These are phyloP conservation scores for Penicillium aurantiogriseum DNA, from an alignment of 2,329 filamentous ascomycete genomes.

Conservation along the genomic window DNA sequence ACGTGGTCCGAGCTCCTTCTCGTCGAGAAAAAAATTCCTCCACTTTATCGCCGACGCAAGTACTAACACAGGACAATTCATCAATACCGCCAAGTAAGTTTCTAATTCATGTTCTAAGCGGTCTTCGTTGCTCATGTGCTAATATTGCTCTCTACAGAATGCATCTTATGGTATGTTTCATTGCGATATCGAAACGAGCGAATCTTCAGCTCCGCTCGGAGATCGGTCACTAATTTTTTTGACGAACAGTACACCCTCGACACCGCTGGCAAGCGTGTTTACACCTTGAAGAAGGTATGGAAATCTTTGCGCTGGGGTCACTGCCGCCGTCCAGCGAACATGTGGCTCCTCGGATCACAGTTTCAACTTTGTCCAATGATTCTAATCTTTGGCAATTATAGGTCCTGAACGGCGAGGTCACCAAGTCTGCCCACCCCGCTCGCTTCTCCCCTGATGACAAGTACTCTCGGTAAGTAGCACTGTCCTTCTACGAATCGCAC, in stretches of 20 bases:
- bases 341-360: slow-evolving; percentile 26
- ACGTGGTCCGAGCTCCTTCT: slow-evolving; percentile 17
- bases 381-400: slow-evolving; percentile 10
- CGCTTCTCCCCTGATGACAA: slow-evolving; percentile 98
- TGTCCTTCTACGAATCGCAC: no score
- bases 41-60: slow-evolving; percentile 18
- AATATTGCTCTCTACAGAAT: slow-evolving; percentile 27
- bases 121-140: background rate
- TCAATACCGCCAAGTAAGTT: slow-evolving; percentile 32
- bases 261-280: slow-evolving; percentile 77
- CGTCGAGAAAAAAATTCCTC: slow-evolving; percentile 30
- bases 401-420: slow-evolving; percentile 72
- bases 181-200: slow-evolving; percentile 3
- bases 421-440: slow-evolving; percentile 93
- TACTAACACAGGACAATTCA: slow-evolving; percentile 15
- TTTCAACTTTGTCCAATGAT: background rate
- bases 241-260: slow-evolving; percentile 72
- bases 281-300: slow-evolving; percentile 81
- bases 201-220: slow-evolving; percentile 10
- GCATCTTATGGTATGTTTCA: slow-evolving; percentile 43
- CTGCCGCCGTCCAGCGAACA: background rate
- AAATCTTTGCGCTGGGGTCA: background rate
- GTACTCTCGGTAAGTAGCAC: slow-evolving; percentile 67
- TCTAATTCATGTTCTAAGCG: background rate
- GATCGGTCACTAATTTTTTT: slow-evolving; percentile 12